Conservation (phyloP, 2,329 filamentous ascomycete species). For the Penicillium sp. region DNA sequence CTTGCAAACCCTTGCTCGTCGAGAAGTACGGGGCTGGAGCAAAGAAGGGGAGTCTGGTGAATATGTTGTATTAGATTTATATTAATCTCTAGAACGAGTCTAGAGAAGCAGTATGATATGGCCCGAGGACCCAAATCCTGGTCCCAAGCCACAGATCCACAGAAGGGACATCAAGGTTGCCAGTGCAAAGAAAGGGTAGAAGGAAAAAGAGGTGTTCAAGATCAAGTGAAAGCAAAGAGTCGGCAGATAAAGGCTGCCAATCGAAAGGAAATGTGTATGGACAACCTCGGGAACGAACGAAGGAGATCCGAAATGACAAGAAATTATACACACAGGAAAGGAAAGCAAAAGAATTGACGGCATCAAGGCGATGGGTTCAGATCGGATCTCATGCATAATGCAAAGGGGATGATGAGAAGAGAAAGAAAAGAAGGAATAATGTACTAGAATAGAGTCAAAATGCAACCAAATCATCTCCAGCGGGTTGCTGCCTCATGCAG, state of each 20-base stretch:
- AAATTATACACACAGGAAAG: constrained; percentile 18
- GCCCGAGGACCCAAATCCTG: too few species aligned
- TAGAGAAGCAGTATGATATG: background rate
- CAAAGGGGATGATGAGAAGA: constrained; percentile 4
- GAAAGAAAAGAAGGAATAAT: constrained; percentile 20
- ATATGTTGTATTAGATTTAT: constrained; percentile 5
- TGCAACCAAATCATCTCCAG: constrained; percentile 8
- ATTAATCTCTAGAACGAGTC: constrained; percentile 2
- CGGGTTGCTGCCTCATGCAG: constrained; percentile 10
- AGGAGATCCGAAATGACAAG: constrained; percentile 11
- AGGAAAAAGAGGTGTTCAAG: background rate
- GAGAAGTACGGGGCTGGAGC: too few species aligned
- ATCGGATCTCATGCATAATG: constrained; percentile 8
- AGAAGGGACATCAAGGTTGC: constrained; percentile 1
- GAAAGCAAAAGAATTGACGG: constrained; percentile 3
- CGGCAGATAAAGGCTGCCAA: background rate
- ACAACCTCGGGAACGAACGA: constrained; percentile 13
- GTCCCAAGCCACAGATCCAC: background rate
- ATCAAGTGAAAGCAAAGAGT: constrained; percentile 6
- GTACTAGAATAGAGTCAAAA: constrained; percentile 22
- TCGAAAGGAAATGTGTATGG: constrained; percentile 16
- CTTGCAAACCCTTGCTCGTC: too few species aligned
- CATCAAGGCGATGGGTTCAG: constrained; percentile 3
- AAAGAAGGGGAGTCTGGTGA: too few species aligned
- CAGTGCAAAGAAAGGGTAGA: background rate